Conservation (phyloP, 2,329 filamentous ascomycete species). For the Graphilbum fragrans region DNA sequence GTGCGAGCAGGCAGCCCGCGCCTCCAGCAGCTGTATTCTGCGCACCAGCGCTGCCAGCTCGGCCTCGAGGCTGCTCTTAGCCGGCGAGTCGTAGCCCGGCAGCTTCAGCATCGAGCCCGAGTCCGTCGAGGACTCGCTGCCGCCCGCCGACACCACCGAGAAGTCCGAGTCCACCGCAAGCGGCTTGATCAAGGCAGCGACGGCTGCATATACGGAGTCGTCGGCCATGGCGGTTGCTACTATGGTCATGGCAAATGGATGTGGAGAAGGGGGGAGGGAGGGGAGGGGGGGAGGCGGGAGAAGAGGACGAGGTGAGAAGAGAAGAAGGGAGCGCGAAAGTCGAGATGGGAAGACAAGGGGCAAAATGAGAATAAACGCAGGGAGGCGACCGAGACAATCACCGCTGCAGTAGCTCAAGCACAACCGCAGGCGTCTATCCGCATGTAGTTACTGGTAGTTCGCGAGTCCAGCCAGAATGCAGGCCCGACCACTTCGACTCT, state of each 20-base stretch:
- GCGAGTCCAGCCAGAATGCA: too few relatives aligned
- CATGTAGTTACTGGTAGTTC: not conserved
- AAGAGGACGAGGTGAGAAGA: not conserved
- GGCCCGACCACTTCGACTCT: too few relatives aligned
- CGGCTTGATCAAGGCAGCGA: slow-evolving; percentile 18
- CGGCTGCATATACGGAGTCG: slow-evolving; percentile 15
- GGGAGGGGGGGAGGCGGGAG: not conserved
- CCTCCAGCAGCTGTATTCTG: slow-evolving; percentile 73
- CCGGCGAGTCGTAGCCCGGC: slow-evolving; percentile 62
- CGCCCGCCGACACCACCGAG: slow-evolving; percentile 13
- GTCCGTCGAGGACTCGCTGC: slow-evolving; percentile 17
- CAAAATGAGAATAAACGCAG: not conserved
- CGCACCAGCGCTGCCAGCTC: slow-evolving; percentile 70
- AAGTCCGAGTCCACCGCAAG: slow-evolving; percentile 16
- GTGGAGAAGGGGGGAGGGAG: not conserved
- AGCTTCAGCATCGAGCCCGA: slow-evolving; percentile 39
- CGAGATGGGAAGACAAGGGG: not conserved
- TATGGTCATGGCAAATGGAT: slow-evolving; percentile 8
- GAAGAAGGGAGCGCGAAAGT: not conserved
- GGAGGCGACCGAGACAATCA: not conserved
- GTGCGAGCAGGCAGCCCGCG: slow-evolving; percentile 37
- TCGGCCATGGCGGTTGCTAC: slow-evolving; percentile 15
- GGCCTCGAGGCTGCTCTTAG: slow-evolving; percentile 68
- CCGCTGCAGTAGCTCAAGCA: not conserved
- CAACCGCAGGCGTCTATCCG: too few relatives aligned